Evolutionary conservation across 257 asterid genomes (phyloP).

Genomic region (Phtheirospermum japonicum): DNA sequence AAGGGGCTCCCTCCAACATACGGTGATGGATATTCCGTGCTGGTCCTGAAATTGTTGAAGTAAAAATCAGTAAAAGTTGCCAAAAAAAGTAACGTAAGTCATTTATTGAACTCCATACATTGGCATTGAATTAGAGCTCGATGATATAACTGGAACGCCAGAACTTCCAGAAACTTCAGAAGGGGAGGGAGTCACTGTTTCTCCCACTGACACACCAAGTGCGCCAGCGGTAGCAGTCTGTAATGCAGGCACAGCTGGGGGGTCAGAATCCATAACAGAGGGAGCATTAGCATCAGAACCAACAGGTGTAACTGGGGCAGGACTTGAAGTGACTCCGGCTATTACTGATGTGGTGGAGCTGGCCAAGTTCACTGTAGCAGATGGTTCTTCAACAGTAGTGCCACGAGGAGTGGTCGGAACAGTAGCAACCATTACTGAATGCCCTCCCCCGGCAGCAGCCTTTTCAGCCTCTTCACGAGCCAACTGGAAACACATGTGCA

Average conservation of each 20-base stretch:
- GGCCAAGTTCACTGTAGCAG: conserved; percentile 42
- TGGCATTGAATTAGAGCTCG: conserved; percentile 37
- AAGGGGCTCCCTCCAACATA: conserved; percentile 42
- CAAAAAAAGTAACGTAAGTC: neutral
- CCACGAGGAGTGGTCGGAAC: conserved; percentile 40
- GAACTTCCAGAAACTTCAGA: conserved; percentile 43
- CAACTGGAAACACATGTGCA: conserved; percentile 50
- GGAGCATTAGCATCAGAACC: conserved; percentile 52
- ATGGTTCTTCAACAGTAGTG: conserved; percentile 46
- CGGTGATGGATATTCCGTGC: conserved; percentile 43
- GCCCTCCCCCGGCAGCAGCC: conserved; percentile 53
- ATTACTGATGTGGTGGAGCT: conserved; percentile 44
- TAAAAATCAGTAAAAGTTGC: conserved; percentile 11
- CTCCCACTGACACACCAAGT: conserved; percentile 40
- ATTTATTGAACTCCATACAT: conserved; percentile 32
- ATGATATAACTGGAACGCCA: conserved; percentile 38
- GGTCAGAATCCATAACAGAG: conserved; percentile 45
- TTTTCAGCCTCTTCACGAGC: conserved; percentile 92
- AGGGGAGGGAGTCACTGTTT: conserved; percentile 46
- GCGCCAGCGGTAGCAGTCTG: conserved; percentile 41
- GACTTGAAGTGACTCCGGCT: conserved; percentile 50
- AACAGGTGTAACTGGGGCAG: conserved; percentile 51
- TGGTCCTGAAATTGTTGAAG: conserved; percentile 40
- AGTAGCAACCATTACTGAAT: conserved; percentile 36
- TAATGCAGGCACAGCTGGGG: conserved; percentile 44